phyloP scores from a whole-genome alignment of 2,329 filamentous ascomycete species.

The Decorospora gaudefroyi region DNA sequence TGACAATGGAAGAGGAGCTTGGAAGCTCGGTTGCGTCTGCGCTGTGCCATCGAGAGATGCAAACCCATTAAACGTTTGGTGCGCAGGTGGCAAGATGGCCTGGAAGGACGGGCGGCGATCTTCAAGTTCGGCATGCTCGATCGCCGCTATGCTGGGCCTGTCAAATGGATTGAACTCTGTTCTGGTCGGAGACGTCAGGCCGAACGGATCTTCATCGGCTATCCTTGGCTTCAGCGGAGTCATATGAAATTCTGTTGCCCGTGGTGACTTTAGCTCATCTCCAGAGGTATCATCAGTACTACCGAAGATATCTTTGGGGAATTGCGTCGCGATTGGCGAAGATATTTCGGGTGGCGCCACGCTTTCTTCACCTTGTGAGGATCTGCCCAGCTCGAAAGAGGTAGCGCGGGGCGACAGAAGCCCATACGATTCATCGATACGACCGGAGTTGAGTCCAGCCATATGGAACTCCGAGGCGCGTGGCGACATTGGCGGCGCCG shows the following conservation, averaged over 20 bases:
- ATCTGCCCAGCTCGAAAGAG: constrained; percentile 19
- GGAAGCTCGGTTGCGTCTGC: constrained; percentile 30
- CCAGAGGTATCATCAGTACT: constrained; percentile 36
- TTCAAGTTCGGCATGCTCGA: constrained; percentile 28
- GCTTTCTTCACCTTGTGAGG: neutral
- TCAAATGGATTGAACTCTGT: constrained; percentile 50
- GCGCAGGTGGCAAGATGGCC: constrained; percentile 42
- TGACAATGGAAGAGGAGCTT: constrained; percentile 14
- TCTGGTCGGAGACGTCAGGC: constrained; percentile 47
- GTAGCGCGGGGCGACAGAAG: constrained; percentile 29
- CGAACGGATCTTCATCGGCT: constrained; percentile 46
- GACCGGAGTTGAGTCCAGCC: constrained; percentile 9
- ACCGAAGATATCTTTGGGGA: constrained; percentile 41
- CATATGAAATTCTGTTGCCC: constrained; percentile 47
- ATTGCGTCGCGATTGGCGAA: constrained; percentile 50
- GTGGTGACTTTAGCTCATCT: constrained; percentile 45
- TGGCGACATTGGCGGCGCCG: constrained; percentile 29
- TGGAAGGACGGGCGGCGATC: constrained; percentile 44
- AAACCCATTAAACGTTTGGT: constrained; percentile 43
- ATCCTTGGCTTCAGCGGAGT: constrained; percentile 40
- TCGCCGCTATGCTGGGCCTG: constrained; percentile 18
- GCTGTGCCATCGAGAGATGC: constrained; percentile 45
- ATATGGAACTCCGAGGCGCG: constrained; percentile 31
- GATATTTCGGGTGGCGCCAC: constrained; percentile 22
- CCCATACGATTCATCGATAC: constrained; percentile 23